Conservation (phyloP, 2,329 filamentous ascomycete species). For the Neodidymelliopsis sp. region DNA sequence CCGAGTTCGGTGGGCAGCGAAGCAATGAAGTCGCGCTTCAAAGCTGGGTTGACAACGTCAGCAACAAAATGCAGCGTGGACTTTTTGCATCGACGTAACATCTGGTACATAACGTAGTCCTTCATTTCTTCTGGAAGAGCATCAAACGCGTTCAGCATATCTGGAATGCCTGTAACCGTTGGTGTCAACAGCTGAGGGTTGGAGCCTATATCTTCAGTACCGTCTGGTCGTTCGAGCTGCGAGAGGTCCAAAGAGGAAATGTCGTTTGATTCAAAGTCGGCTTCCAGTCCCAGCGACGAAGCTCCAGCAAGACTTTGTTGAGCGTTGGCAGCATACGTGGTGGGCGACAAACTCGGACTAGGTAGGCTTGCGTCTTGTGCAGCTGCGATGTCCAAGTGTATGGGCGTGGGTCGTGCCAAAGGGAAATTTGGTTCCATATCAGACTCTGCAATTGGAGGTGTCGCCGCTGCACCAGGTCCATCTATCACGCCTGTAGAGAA, state of each 20-base stretch:
- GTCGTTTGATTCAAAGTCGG: constrained; percentile 46
- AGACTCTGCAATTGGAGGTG: constrained; percentile 77
- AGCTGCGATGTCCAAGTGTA: constrained; percentile 71
- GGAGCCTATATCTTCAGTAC: constrained; percentile 22
- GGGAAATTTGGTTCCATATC: constrained; percentile 68
- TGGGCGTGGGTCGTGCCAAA: constrained; percentile 45
- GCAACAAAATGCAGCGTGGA: constrained; percentile 90
- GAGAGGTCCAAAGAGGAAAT: constrained; percentile 47
- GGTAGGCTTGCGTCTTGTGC: constrained; percentile 91
- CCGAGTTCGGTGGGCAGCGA: constrained; percentile 86
- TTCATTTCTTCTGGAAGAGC: constrained; percentile 91
- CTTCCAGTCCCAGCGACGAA: constrained; percentile 32
- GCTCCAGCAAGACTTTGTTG: constrained; percentile 45
- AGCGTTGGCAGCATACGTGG: constrained; percentile 76
- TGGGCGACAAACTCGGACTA: constrained; percentile 90
- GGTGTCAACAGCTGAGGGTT: constrained; percentile 49
- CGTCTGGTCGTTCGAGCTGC: constrained; percentile 31
- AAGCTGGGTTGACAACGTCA: constrained; percentile 86
- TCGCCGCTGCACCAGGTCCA: constrained; percentile 67
- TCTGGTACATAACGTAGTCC: constrained; percentile 95
- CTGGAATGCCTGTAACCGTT: constrained; percentile 77
- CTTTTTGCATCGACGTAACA: constrained; percentile 85
- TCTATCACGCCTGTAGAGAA: constrained; percentile 41
- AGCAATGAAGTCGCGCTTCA: constrained; percentile 92
- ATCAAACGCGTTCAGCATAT: constrained; percentile 89